Evolutionary conservation across 352 stramenopile genomes (phyloP), one percentile per base, ranked within the genome.

Genomic region (Pythium coloratum): DNA sequence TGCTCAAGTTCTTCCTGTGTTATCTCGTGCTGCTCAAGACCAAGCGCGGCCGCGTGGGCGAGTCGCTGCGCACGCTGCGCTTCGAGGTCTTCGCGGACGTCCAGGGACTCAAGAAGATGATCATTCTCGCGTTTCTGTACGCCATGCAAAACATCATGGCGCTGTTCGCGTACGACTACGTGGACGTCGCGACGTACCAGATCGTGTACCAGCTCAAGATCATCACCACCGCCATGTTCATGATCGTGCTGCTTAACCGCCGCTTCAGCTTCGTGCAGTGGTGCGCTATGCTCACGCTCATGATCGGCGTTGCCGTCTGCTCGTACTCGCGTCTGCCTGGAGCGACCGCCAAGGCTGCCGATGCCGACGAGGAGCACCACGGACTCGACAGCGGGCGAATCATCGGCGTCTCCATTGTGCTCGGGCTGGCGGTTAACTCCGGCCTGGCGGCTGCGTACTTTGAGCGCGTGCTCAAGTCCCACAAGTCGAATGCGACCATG

Each of bases 141-240:
- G 88, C 88, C 6, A 68, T 94, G 64, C 88, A 96, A 61, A 96
- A 96, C 72, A 92, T 94, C 68, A 86, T 92, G 69, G 85, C 88
- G 64, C 80, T 96, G 4, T 80, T 96, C 8, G 86, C 88, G 47
- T 96, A 94, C 69, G 88, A 96, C 69, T 94, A 94, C 73, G 84
- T 96, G 42, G 88, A 96, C 69, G 86, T 96, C 20, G 86, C 88
- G 58, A 96, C 88, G 72, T 96, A 94, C 71, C 86, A 96, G 79
- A 94, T 96, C 66, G 86, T 96, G 55, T 96, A 95, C 73, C 88
- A 96, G 74, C 85, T 94, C 64, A 96, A 96, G 81, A 94, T 96
- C 77, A 92, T 96, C 70, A 96, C 88, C 26, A 96, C 88, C 0
- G 88, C 88, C 60, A 81, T 96, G 77, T 96, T 94, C 68, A 95